Evolutionary conservation across 768 basidiomycete genomes (phyloP).

Genomic region (Lanmaoa pseudosensibilis): DNA sequence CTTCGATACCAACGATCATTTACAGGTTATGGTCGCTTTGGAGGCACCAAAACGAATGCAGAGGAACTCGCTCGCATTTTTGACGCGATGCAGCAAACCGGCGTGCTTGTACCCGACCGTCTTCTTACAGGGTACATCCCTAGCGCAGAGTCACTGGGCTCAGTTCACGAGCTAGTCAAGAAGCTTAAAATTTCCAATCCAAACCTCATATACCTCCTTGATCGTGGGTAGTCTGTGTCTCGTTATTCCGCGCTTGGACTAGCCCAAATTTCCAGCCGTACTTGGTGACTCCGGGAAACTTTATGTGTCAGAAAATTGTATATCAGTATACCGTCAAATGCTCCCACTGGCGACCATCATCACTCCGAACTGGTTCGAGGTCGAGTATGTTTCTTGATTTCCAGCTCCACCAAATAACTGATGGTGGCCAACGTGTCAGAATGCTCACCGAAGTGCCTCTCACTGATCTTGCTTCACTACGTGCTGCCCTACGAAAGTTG

Average conservation of each 20-base stretch:
- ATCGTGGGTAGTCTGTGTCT: constrained; percentile 61
- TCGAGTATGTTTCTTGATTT: constrained; percentile 59
- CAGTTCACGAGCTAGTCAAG: constrained; percentile 60
- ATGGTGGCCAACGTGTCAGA: constrained; percentile 40
- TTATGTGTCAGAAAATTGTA: constrained; percentile 84
- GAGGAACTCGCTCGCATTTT: constrained; percentile 79
- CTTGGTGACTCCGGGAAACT: constrained; percentile 89
- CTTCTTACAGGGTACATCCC: constrained; percentile 93
- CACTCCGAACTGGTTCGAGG: constrained; percentile 98
- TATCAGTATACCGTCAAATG: constrained; percentile 82
- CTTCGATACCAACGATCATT: not conserved
- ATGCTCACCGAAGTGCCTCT: constrained; percentile 73
- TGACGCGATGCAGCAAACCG: constrained; percentile 68
- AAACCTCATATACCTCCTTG: constrained; percentile 79
- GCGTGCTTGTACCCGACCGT: constrained; percentile 67
- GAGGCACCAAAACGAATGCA: constrained; percentile 77
- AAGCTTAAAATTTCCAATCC: constrained; percentile 60
- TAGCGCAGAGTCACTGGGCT: constrained; percentile 71
- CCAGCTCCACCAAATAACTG: not conserved
- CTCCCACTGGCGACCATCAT: constrained; percentile 87
- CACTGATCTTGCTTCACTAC: constrained; percentile 63
- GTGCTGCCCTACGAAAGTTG: constrained; percentile 64
- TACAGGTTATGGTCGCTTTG: constrained; percentile 78
- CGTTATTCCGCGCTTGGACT: not conserved
- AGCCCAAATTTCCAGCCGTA: constrained; percentile 58